These are phyloP conservation scores for Royoungia palumana DNA, from an alignment of 768 basidiomycete species.

Conservation along the genomic window DNA sequence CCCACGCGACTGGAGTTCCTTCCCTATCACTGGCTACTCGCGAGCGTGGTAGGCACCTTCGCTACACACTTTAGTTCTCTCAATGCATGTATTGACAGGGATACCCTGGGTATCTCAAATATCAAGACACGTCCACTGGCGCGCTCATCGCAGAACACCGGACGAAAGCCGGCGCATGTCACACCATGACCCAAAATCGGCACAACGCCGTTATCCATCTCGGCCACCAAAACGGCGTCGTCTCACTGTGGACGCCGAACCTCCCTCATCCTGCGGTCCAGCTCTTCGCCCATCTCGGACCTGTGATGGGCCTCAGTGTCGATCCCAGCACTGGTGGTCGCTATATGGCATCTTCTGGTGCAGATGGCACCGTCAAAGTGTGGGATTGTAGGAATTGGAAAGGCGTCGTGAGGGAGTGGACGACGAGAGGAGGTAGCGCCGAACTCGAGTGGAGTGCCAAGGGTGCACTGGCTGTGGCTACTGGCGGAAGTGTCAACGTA, in stretches of 20 bases:
- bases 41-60: conserved; percentile 60
- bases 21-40: conserved; percentile 94
- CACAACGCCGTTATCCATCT: conserved; percentile 94
- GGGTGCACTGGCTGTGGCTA: conserved; percentile 78
- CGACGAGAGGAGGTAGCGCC: conserved; percentile 59
- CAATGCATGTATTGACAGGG: conserved; percentile 44
- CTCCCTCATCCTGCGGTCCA: conserved; percentile 89
- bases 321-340: conserved; percentile 84
- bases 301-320: conserved; percentile 74
- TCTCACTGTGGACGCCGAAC: conserved; percentile 98
- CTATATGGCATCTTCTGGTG: conserved; percentile 87
- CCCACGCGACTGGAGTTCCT: conserved; percentile 88
- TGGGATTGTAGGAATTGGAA: conserved; percentile 99
- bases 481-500: conserved; percentile 83
- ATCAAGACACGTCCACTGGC: conserved; percentile 96
- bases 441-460: conserved; percentile 84
- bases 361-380: conserved; percentile 86
- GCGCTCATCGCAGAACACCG: conserved; percentile 81
- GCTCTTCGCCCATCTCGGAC: conserved; percentile 86
- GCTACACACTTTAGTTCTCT: neutral
- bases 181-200: conserved; percentile 82
- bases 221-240: conserved; percentile 91
- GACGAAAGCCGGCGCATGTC: conserved; percentile 84
- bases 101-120: conserved; percentile 88
- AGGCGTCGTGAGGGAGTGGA: conserved; percentile 79